Evolutionary conservation across 1,139 yeast species (phyloP).

Genomic region (Scheffersomyces lignicola): DNA sequence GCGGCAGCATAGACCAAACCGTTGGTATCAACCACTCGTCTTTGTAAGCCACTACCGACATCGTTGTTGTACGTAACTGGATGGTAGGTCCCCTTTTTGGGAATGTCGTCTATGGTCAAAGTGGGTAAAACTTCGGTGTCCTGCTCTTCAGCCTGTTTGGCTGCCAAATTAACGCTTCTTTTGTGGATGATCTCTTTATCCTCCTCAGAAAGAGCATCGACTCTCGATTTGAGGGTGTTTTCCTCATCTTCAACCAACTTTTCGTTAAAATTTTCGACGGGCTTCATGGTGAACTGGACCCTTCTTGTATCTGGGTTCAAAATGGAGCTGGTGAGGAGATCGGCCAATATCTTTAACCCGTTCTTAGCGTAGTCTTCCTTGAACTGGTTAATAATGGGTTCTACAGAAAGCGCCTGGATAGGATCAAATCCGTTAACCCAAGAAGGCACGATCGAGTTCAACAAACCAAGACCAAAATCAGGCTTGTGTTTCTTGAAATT

Average conservation of each 20-base stretch:
- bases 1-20: constrained; percentile 74
- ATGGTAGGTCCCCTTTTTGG: constrained; percentile 51
- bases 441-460: constrained; percentile 73
- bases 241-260: constrained; percentile 56
- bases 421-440: constrained; percentile 84
- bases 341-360: constrained; percentile 61
- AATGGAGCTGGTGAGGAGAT: constrained; percentile 54
- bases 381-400: constrained; percentile 57
- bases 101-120: constrained; percentile 69
- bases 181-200: constrained; percentile 61
- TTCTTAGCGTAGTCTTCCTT: constrained; percentile 53
- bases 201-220: constrained; percentile 45
- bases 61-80: constrained; percentile 28
- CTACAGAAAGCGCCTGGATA: constrained; percentile 64
- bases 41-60: constrained; percentile 32
- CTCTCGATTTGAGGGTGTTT: constrained; percentile 45
- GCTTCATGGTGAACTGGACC: constrained; percentile 76
- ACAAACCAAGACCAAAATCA: constrained; percentile 80
- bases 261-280: constrained; percentile 55
- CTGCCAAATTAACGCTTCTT: constrained; percentile 59
- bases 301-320: constrained; percentile 47
- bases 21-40: constrained; percentile 65
- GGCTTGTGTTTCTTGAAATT: constrained; percentile 85
- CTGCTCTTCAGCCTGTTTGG: constrained; percentile 66
- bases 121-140: constrained; percentile 82